Conservation (phyloP, 495 filamentous ascomycete genomes). For the Aspergillus heteromorphus region DNA sequence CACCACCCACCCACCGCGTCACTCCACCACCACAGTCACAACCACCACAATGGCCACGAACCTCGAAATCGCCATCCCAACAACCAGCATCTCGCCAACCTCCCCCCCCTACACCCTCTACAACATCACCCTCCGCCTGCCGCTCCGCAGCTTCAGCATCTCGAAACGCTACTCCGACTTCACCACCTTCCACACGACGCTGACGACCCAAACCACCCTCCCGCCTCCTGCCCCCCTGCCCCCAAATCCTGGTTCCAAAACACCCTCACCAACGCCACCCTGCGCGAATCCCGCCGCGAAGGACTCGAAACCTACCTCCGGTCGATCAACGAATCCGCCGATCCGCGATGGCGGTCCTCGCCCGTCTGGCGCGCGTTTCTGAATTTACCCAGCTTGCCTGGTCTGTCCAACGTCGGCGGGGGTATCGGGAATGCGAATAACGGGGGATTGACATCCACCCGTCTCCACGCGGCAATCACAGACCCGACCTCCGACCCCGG, state of each 20-base stretch:
- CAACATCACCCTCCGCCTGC: constrained; percentile 82
- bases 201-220: constrained; percentile 57
- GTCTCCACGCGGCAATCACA: constrained; percentile 37
- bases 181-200: constrained; percentile 61
- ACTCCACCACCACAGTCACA: background rate
- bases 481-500: constrained; percentile 31
- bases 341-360: constrained; percentile 81
- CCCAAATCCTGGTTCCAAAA: constrained; percentile 80
- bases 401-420: background rate
- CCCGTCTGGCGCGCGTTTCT: constrained; percentile 81
- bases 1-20: background rate
- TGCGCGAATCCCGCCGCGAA: constrained; percentile 73
- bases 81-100: constrained; percentile 55
- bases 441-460: constrained; percentile 23
- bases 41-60: constrained; percentile 59
- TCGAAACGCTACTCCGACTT: constrained; percentile 97
- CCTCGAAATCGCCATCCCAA: constrained; percentile 77
- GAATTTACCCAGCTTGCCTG: constrained; percentile 57
- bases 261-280: constrained; percentile 66
- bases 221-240: constrained; percentile 66
- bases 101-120: constrained; percentile 83
- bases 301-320: constrained; percentile 78
- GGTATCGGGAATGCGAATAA: constrained; percentile 40
- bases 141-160: constrained; percentile 80
- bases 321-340: constrained; percentile 68